Evolutionary conservation across 768 basidiomycete species (phyloP).

Genomic region (Macrocybe gigantea): DNA sequence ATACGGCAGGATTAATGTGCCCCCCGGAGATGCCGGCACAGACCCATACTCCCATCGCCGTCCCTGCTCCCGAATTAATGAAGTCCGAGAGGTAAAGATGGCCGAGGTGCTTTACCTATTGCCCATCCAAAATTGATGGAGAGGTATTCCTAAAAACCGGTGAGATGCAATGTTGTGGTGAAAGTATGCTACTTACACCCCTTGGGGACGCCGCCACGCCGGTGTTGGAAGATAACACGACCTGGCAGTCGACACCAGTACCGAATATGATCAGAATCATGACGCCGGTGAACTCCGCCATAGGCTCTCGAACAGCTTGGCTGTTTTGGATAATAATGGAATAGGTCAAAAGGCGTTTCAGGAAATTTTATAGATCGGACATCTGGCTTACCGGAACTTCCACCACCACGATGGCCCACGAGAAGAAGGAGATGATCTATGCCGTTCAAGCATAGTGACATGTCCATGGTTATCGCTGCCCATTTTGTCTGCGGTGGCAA

Average conservation of each 20-base stretch:
- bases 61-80: conserved; percentile 18
- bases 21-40: conserved; percentile 45
- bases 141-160: conserved; percentile 27
- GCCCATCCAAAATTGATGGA: conserved; percentile 41
- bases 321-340: conserved; percentile 5
- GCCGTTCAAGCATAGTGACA: no score
- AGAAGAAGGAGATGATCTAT: no score
- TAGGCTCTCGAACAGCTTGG: conserved; percentile 28
- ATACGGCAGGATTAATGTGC: conserved; percentile 36
- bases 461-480: no score
- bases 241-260: conserved; percentile 43
- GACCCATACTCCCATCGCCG: conserved; percentile 43
- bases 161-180: not conserved
- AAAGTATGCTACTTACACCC: conserved; percentile 32
- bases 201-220: conserved; percentile 33
- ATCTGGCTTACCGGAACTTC: no score
- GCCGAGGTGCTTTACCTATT: conserved; percentile 20
- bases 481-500: no score
- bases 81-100: no score
- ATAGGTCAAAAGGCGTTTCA: no score
- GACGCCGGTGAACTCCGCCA: conserved; percentile 49
- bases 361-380: no score
- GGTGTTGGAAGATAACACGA: conserved; percentile 33
- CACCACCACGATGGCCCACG: no score
- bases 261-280: conserved; percentile 51